Conservation (phyloP, 148 eudicot genomes). For the Chenopodium suecicum region DNA sequence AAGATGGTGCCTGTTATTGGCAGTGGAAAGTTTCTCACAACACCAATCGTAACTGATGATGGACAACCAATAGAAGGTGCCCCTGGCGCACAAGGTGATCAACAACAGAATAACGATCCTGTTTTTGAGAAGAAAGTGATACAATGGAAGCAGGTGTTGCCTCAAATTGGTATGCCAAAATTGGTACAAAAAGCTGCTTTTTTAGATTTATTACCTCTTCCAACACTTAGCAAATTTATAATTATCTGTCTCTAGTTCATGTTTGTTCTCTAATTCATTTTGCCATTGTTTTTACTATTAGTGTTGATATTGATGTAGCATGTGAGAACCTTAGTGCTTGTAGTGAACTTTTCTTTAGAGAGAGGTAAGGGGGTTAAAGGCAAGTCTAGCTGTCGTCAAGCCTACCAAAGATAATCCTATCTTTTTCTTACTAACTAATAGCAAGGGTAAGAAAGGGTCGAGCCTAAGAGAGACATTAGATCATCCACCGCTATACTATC, state of each 20-base stretch:
- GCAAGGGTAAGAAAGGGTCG: too few species aligned
- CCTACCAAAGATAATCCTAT: too few species aligned
- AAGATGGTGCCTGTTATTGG: constrained; percentile 78
- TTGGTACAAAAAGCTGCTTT: constrained; percentile 16
- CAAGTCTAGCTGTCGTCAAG: too few species aligned
- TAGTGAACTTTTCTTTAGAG: background rate
- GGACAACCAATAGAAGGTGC: constrained; percentile 52
- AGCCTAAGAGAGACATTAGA: too few species aligned
- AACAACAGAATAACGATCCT: constrained; percentile 29
- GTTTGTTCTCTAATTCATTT: background rate
- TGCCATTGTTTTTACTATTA: background rate
- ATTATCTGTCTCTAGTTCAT: too few species aligned
- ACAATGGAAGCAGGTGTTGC: constrained; percentile 81
- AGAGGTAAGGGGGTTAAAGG: background rate
- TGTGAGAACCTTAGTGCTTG: background rate
- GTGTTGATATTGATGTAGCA: background rate
- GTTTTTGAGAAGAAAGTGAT: constrained; percentile 52
- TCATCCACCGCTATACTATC: too few species aligned
- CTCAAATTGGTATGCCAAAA: constrained; percentile 77
- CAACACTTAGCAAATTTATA: background rate
- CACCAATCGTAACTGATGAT: constrained; percentile 66
- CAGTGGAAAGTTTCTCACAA: constrained; percentile 63
- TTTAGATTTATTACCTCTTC: background rate
- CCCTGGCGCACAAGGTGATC: constrained; percentile 24
- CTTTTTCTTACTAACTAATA: too few species aligned